Evolutionary conservation across 768 basidiomycete species (phyloP).

Genomic region (Pholiota conissans): DNA sequence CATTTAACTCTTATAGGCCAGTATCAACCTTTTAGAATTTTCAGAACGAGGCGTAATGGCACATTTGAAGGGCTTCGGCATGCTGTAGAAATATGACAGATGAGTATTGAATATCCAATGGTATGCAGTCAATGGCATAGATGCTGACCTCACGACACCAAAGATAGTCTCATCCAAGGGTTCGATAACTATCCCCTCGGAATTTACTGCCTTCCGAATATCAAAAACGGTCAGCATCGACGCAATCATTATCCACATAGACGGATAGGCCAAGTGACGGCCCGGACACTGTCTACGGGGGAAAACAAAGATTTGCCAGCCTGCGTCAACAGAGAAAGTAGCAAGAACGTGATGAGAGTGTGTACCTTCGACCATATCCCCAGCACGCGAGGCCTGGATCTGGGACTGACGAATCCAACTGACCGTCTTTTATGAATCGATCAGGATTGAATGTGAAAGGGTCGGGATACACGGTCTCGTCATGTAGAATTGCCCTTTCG

Average conservation of each 20-base stretch:
- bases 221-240: slow-evolving; percentile 27
- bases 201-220: slow-evolving; percentile 31
- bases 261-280: slow-evolving; percentile 30
- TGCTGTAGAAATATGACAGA: too few species aligned
- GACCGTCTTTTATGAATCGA: neutral
- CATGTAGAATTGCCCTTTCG: slow-evolving; percentile 7
- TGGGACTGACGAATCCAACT: neutral
- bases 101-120: too few species aligned
- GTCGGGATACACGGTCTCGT: neutral
- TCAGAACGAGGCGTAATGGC: too few species aligned
- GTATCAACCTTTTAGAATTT: too few species aligned
- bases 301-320: too few species aligned
- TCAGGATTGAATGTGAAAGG: neutral
- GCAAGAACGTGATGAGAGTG: too few species aligned
- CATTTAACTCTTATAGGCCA: too few species aligned
- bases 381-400: neutral
- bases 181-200: slow-evolving; percentile 22
- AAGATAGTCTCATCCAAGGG: neutral
- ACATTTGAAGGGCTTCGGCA: too few species aligned
- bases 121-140: too few species aligned
- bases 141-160: neutral
- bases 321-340: too few species aligned
- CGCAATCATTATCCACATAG: slow-evolving; percentile 30
- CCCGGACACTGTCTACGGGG: too few species aligned
- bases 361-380: slow-evolving; percentile 3